A percentile compares a stretch with the other conserved stretches of the same genome.
phyloP scores from a whole-genome alignment of 1,139 yeast species.

The Kodamaea fungicola region DNA sequence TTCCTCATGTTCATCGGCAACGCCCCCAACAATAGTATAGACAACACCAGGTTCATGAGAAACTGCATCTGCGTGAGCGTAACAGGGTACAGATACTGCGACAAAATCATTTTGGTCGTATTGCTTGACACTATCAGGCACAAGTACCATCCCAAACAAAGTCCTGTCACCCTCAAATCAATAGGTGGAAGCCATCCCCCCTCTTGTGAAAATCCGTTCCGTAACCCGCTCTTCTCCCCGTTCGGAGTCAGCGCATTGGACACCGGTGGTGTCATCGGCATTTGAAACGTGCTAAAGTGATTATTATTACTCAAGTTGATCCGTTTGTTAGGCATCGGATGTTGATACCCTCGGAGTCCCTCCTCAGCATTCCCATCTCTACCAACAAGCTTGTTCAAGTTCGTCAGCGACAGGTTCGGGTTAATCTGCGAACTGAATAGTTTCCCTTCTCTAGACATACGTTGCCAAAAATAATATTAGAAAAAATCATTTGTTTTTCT shows the following conservation, averaged over 20 bases:
- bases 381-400: conserved; percentile 13
- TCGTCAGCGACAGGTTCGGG: conserved; percentile 29
- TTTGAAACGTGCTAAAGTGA: conserved; percentile 12
- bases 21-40: conserved; percentile 31
- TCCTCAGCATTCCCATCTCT: conserved; percentile 2
- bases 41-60: conserved; percentile 56
- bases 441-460: neutral
- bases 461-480: neutral
- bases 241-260: conserved; percentile 35
- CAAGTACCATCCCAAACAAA: conserved; percentile 76
- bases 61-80: conserved; percentile 87
- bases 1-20: conserved; percentile 8
- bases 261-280: conserved; percentile 37
- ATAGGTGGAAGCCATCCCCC: conserved; percentile 23
- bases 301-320: conserved; percentile 13
- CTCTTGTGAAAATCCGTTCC: neutral
- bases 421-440: conserved; percentile 15
- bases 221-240: conserved; percentile 10
- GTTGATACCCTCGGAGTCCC: conserved; percentile 5
- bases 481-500: neutral
- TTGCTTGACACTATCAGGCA: conserved; percentile 81
- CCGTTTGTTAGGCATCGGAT: conserved; percentile 18
- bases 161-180: conserved; percentile 25
- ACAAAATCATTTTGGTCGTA: conserved; percentile 71
- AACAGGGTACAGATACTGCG: conserved; percentile 69